These are phyloP conservation scores for Thielaviopsis euricoi DNA, from an alignment of 2,329 filamentous ascomycete genomes.

Conservation along the genomic window DNA sequence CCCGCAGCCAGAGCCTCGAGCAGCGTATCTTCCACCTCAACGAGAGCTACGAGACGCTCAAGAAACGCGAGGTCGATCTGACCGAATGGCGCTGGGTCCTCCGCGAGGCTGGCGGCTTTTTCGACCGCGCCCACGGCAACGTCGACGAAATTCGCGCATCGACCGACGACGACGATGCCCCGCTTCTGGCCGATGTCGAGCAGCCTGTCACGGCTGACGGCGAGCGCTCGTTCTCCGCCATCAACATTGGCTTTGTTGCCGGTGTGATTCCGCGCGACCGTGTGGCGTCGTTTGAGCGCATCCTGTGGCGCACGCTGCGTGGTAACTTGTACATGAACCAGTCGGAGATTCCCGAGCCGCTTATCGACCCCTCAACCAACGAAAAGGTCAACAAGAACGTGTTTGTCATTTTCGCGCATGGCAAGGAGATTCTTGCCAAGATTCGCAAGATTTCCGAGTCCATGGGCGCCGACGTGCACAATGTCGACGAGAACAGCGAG, in stretches of 20 bases:
- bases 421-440: conserved; percentile 95
- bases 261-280: conserved; percentile 89
- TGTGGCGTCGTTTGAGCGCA: conserved; percentile 89
- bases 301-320: conserved; percentile 90
- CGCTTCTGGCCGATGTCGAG: conserved; percentile 82
- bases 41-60: conserved; percentile 95
- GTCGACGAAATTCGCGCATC: conserved; percentile 93
- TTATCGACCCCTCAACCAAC: conserved; percentile 83
- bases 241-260: conserved; percentile 98
- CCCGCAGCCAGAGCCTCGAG: conserved; percentile 83
- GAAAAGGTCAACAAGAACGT: conserved; percentile 93
- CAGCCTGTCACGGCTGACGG: conserved; percentile 51
- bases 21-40: conserved; percentile 82
- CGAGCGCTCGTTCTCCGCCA: conserved; percentile 80
- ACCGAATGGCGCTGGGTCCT: conserved; percentile 98
- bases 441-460: conserved; percentile 98
- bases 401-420: conserved; percentile 97
- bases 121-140: conserved; percentile 87
- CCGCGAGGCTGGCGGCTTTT: conserved; percentile 90
- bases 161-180: conserved; percentile 79
- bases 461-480: conserved; percentile 88
- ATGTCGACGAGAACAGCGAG: conserved; percentile 93
- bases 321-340: conserved; percentile 99
- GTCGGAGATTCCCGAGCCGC: conserved; percentile 86
- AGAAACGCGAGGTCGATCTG: conserved; percentile 92